A percentile compares a stretch with the other conserved stretches of the same genome.
Evolutionary conservation across 192 early-diverging fungal genomes (phyloP).

Genomic region (Oehlia diaphana): DNA sequence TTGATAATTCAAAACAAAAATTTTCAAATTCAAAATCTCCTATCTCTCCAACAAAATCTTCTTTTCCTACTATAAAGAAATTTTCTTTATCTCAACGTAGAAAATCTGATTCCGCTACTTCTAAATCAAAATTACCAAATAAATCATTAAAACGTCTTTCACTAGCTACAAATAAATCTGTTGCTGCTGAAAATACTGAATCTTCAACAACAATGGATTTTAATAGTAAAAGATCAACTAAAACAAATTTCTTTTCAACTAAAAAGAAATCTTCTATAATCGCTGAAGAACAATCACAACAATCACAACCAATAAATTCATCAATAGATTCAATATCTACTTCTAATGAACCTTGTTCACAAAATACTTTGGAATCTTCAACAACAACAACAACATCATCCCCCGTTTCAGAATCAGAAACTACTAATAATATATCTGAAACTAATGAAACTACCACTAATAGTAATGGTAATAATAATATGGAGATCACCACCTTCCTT

Average conservation of each 20-base stretch:
- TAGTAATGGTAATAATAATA: not conserved
- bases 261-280: not conserved
- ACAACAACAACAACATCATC: too few relatives aligned
- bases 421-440: not conserved
- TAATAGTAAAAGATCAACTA: constrained; percentile 1
- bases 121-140: not conserved
- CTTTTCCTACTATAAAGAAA: not conserved
- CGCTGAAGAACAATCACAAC: not conserved
- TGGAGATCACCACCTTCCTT: constrained; percentile 13
- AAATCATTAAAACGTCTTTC: not conserved
- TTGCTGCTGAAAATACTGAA: not conserved
- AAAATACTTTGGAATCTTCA: not conserved
- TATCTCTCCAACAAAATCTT: not conserved
- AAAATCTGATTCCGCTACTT: not conserved
- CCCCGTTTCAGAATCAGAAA: not conserved
- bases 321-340: not conserved
- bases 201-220: not conserved
- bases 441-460: too few relatives aligned
- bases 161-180: not conserved
- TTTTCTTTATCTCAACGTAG: not conserved
- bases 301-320: not conserved
- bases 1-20: not conserved
- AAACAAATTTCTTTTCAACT: not conserved
- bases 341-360: constrained; percentile 11
- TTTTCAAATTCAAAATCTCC: not conserved